Evolutionary conservation across 768 basidiomycete genomes (phyloP).

Genomic region (Saitozyma sp.): DNA sequence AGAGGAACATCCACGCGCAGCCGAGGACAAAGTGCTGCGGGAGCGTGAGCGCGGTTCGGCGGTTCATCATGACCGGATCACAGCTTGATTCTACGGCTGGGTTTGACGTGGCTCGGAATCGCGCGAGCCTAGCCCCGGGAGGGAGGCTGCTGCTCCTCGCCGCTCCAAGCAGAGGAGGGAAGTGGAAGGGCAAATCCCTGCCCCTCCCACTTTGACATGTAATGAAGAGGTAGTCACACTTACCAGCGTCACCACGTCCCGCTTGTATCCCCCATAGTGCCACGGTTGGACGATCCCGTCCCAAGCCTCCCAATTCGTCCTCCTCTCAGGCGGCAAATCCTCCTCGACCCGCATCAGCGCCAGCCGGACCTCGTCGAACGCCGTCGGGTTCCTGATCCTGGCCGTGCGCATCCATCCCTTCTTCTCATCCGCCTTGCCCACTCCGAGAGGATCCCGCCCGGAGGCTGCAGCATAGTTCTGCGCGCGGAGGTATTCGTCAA

Average conservation of each 20-base stretch:
- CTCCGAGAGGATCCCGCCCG: neutral
- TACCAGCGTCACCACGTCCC: constrained; percentile 32
- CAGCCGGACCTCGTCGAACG: constrained; percentile 33
- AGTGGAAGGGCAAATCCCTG: too few species aligned
- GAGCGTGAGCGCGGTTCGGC: neutral
- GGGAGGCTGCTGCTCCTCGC: too few species aligned
- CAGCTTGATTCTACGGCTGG: neutral
- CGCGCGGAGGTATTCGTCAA: constrained; percentile 31
- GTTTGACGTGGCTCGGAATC: neutral
- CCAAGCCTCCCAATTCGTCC: constrained; percentile 37
- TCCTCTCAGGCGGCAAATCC: constrained; percentile 33
- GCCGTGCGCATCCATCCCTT: constrained; percentile 30
- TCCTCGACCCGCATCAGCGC: constrained; percentile 33
- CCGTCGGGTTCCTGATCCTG: constrained; percentile 35
- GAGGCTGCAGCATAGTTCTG: constrained; percentile 16
- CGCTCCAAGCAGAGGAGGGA: too few species aligned
- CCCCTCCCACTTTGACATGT: too few species aligned
- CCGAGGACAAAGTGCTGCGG: constrained; percentile 46
- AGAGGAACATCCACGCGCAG: constrained; percentile 43
- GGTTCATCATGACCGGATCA: neutral
- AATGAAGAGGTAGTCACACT: constrained; percentile 1
- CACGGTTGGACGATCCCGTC: constrained; percentile 33
- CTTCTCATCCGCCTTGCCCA: neutral
- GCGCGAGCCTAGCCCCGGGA: neutral
- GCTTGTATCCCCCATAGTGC: constrained; percentile 27